phyloP scores from a whole-genome alignment of 176 grass and related monocot species.

The Aegilops umbellulata region DNA sequence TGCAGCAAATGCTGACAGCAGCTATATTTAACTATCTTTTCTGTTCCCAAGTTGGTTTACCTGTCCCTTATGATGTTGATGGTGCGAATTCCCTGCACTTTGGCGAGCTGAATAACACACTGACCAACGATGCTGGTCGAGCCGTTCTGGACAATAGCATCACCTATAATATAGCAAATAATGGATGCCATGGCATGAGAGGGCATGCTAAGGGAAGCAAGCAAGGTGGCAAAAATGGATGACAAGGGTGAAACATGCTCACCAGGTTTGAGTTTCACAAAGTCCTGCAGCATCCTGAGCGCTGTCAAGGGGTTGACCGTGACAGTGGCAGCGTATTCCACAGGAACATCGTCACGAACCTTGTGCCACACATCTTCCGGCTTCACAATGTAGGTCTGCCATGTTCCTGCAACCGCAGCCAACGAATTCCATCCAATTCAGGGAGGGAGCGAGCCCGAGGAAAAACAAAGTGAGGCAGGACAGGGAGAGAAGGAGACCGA shows the following conservation, averaged over 20 bases:
- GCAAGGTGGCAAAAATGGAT: background rate
- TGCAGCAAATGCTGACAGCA: background rate
- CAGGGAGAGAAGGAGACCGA: slow-evolving; percentile 36
- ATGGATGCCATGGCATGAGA: slow-evolving; percentile 7
- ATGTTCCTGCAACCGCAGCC: slow-evolving; percentile 46
- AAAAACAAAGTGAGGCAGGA: background rate
- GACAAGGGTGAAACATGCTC: background rate
- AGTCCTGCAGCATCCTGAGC: slow-evolving; percentile 72
- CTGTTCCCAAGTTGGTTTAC: slow-evolving; percentile 10
- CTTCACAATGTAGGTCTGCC: slow-evolving; percentile 83
- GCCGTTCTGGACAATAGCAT: slow-evolving; percentile 84
- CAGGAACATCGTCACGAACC: slow-evolving; percentile 58
- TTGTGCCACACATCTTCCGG: slow-evolving; percentile 68
- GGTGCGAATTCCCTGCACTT: slow-evolving; percentile 53
- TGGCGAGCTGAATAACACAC: slow-evolving; percentile 85
- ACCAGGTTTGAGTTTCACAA: slow-evolving; percentile 72
- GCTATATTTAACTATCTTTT: background rate
- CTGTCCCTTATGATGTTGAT: slow-evolving; percentile 96
- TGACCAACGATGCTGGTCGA: slow-evolving; percentile 88
- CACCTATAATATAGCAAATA: slow-evolving; percentile 47
- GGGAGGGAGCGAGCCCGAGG: background rate
- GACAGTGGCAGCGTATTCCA: slow-evolving; percentile 80
- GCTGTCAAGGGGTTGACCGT: slow-evolving; percentile 83
- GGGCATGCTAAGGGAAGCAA: background rate
- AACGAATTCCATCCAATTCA: background rate